phyloP scores from a whole-genome alignment of 2,329 filamentous ascomycete species.

The Zopfia rhizophila region DNA sequence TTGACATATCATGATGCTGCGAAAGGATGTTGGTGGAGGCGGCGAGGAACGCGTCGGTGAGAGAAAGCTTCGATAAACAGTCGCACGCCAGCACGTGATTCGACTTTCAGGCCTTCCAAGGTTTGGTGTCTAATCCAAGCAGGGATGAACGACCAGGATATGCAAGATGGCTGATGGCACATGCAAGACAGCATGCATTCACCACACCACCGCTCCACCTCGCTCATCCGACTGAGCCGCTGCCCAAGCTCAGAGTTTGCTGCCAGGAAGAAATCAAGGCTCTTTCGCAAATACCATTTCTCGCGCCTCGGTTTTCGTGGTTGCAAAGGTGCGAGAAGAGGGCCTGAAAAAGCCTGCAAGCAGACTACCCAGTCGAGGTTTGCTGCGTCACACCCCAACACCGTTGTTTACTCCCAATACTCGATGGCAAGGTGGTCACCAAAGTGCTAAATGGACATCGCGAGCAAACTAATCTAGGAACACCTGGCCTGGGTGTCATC shows the following conservation, averaged over 20 bases:
- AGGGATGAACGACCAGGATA: no score
- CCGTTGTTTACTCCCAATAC: slow-evolving; percentile 27
- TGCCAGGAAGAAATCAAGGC: slow-evolving; percentile 39
- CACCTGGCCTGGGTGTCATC: slow-evolving; percentile 13
- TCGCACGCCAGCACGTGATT: slow-evolving; percentile 28
- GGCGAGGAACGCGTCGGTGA: slow-evolving; percentile 28
- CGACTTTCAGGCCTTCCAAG: background rate
- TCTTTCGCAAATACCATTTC: slow-evolving; percentile 19
- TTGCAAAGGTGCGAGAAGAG: slow-evolving; percentile 22
- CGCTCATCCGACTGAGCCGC: slow-evolving; percentile 40
- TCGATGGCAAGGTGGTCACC: slow-evolving; percentile 21
- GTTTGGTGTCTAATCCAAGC: no score
- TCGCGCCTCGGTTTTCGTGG: slow-evolving; percentile 21
- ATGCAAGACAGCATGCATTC: slow-evolving; percentile 30
- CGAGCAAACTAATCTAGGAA: slow-evolving; percentile 14
- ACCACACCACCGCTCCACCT: slow-evolving; percentile 20
- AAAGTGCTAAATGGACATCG: slow-evolving; percentile 13
- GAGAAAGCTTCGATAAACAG: slow-evolving; percentile 17
- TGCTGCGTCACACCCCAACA: slow-evolving; percentile 35
- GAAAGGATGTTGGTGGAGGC: slow-evolving; percentile 8
- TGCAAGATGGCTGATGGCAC: slow-evolving; percentile 33
- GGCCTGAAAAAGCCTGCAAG: slow-evolving; percentile 17
- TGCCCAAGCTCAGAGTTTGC: slow-evolving; percentile 25
- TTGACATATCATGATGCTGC: slow-evolving; percentile 49
- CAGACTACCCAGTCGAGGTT: slow-evolving; percentile 27